Evolutionary conservation across 1,139 yeast genomes (phyloP), one percentile per base, ranked within the genome.

Genomic region (Hyphopichia buzzinii): DNA sequence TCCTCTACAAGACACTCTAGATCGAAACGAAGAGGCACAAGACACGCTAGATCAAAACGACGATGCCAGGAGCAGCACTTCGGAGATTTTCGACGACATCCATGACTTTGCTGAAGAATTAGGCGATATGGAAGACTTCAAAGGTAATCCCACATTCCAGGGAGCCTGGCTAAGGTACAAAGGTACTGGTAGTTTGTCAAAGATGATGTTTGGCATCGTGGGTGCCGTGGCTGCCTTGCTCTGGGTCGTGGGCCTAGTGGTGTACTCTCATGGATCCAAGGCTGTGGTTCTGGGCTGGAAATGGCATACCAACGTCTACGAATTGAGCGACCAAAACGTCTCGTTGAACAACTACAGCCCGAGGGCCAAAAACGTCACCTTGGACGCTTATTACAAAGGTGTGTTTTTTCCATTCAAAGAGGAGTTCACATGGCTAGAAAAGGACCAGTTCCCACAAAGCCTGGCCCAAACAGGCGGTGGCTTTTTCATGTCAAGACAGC

Each of bases 331-430:
- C 7, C 42, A 48, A 27, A 69, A 68, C 39, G 45, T 67, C 15
- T 58, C 69, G 2, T 48, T 71, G 27, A 64, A 60, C 34, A 42
- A 47, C 1, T 71, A 66, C 40, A 47, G 45, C 32, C 57, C 65
- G 0, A 41, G 42, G 3, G 49, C 47, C 37, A 39, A 46, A 4
- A 70, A 68, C 37, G 33, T 68, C n/a, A 55, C 73, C 1, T 44
- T 71, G 46, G 53, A 50, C 4, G 33, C 36, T 7, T 49, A 52
- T 38, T 43, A 64, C 26, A 44, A 46, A 16, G 72, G 69, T 2
- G 34, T 36, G 1, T 61, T 55, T 35, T 39, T 34, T 26, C 43
- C 64, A 1, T 45, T 37, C 22, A 41, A 44, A 17, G 50, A 49
- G 13, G 38, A 43, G 4, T 41, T 68, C 1, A 23, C 39, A 8